Evolutionary conservation across 371 early-diverging fungal species (phyloP), one percentile per base, ranked within the genome.

Genomic region (Rhizomucor pusillus): DNA sequence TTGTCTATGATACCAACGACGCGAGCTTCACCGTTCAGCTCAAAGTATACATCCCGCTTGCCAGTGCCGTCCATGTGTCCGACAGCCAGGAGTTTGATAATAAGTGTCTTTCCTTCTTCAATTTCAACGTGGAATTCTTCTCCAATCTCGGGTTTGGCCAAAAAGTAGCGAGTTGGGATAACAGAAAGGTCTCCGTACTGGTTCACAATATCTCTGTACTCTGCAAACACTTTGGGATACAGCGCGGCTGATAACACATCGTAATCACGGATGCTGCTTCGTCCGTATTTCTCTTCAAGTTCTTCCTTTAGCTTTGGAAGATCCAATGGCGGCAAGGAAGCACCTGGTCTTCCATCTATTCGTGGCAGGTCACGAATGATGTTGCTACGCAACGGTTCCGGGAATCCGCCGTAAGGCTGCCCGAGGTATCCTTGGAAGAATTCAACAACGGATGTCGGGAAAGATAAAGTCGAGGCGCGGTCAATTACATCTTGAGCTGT

Each of bases 341-440:
- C 87, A 47, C 97, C 97, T 18, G 97, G 97, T 24, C 97, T 82
- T 10, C 88, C 88, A 29, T 91, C 86, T 56, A 97, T 85, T 29
- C 85, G 81, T 39, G 85, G 83, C 43, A 89, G 63, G 20, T 87
- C 79, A 41, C 85, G 80, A 58, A 97, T 85, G 55, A 97, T 92
- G 52, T 86, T 75, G 10, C 85, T 74, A 29, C 96, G 86, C 52
- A 97, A 75, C 19, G 89, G 90, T 65, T 97, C 95, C 12, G 91
- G 90, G 87, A 93, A 97, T 14, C 97, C 97, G 60, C 92, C 94
- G 56, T 89, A 84, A 20, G 97, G 97, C 67, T 91, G 90, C 43
- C 97, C 97, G 9, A 97, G 78, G 59, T 86, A 90, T 34, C 97
- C 97, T 70, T 94, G 95, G 87, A 92, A 94, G 80, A 92, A 94